phyloP scores from a whole-genome alignment of 768 basidiomycete genomes.

The Tulasnella sp. region DNA sequence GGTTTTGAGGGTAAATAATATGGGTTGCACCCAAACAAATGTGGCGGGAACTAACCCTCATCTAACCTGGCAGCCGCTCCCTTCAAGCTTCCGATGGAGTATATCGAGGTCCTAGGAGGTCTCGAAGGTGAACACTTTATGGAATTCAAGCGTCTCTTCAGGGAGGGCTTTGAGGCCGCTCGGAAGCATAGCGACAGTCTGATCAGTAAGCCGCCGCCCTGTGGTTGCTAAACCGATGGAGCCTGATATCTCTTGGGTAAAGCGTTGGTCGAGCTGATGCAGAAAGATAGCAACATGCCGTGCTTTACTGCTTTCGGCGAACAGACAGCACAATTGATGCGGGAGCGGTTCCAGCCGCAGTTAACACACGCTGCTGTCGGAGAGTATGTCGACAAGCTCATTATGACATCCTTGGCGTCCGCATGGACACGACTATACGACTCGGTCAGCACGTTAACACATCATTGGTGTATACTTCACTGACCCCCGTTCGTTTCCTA shows the following conservation, averaged over 20 bases:
- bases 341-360: constrained; percentile 88
- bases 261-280: constrained; percentile 94
- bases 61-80: constrained; percentile 54
- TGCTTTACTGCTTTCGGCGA: constrained; percentile 88
- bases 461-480: neutral
- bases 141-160: constrained; percentile 81
- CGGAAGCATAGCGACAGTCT: constrained; percentile 95
- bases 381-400: constrained; percentile 79
- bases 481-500: neutral
- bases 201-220: constrained; percentile 72
- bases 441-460: constrained; percentile 45
- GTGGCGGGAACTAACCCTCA: neutral
- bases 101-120: constrained; percentile 91
- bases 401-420: constrained; percentile 82
- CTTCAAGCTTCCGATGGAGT: constrained; percentile 91
- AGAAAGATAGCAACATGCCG: constrained; percentile 76
- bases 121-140: constrained; percentile 58
- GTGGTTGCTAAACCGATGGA: no score
- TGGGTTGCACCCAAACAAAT: neutral
- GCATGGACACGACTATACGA: constrained; percentile 96
- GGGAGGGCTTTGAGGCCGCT: constrained; percentile 85
- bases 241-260: neutral
- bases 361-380: constrained; percentile 71
- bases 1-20: constrained; percentile 58
- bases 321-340: constrained; percentile 75